Conservation (phyloP, 163 green algal genomes). For the Chlorella variabilis region DNA sequence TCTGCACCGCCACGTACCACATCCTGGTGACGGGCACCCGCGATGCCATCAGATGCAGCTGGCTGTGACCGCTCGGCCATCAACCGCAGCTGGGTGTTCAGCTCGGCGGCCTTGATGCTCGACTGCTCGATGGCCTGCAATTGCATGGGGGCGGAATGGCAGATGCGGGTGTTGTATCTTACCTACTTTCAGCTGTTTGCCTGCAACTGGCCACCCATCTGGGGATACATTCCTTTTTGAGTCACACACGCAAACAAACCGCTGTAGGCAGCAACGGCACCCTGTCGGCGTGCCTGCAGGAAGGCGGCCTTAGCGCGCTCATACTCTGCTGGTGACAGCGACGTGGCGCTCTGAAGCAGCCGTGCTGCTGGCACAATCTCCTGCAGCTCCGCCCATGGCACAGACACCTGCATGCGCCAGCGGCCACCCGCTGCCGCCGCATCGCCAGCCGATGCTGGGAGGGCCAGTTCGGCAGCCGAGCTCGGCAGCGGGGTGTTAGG, state of each 20-base stretch:
- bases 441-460: slow-evolving; percentile 3
- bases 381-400: slow-evolving; percentile 81
- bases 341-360: slow-evolving; percentile 71
- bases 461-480: slow-evolving; percentile 50
- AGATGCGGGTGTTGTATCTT: too few relatives aligned
- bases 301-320: slow-evolving; percentile 79
- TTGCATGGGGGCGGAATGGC: background rate
- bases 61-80: slow-evolving; percentile 26
- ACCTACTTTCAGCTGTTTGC: too few relatives aligned
- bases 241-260: too few relatives aligned
- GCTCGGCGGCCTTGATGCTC: slow-evolving; percentile 33
- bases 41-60: background rate
- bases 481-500: slow-evolving; percentile 51
- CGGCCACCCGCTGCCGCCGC: slow-evolving; percentile 42
- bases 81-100: slow-evolving; percentile 37
- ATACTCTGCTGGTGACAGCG: slow-evolving; percentile 70
- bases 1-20: background rate
- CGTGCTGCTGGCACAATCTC: slow-evolving; percentile 86
- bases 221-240: too few relatives aligned
- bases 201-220: too few relatives aligned
- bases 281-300: slow-evolving; percentile 49
- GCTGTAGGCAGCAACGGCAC: too few relatives aligned
- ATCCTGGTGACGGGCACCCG: background rate
- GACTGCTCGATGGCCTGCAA: slow-evolving; percentile 24
- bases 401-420: slow-evolving; percentile 76